These are phyloP conservation scores for Penicillium decumbens DNA, from an alignment of 2,329 filamentous ascomycete genomes.

Conservation along the genomic window DNA sequence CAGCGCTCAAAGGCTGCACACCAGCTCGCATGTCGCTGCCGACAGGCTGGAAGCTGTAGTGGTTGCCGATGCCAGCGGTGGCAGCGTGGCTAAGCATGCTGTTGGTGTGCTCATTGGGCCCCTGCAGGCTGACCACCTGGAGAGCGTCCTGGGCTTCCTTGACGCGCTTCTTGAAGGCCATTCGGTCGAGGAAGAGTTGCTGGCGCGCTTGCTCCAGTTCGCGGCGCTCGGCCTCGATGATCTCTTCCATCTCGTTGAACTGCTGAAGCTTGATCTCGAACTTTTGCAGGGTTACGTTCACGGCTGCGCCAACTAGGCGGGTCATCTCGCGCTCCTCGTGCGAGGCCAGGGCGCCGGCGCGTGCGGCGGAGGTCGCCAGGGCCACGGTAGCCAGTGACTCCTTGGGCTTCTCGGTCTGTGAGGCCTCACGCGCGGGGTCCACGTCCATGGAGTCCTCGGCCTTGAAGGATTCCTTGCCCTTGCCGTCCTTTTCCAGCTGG, in stretches of 20 bases:
- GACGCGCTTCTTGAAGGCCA: conserved; percentile 84
- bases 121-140: conserved; percentile 41
- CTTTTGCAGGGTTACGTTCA: conserved; percentile 93
- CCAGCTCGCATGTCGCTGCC: conserved; percentile 29
- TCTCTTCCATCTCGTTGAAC: conserved; percentile 91
- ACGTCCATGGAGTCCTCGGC: conserved; percentile 59
- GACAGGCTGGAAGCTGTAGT: conserved; percentile 40
- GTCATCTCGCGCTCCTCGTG: conserved; percentile 98
- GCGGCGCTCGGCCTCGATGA: conserved; percentile 84
- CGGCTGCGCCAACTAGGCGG: conserved; percentile 81
- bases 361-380: conserved; percentile 78
- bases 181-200: conserved; percentile 85
- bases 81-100: conserved; percentile 34
- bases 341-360: conserved; percentile 81
- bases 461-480: conserved; percentile 49
- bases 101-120: conserved; percentile 40
- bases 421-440: conserved; percentile 39
- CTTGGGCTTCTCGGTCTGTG: conserved; percentile 41
- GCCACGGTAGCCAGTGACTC: conserved; percentile 65
- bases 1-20: conserved; percentile 40
- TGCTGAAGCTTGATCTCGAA: conserved; percentile 93
- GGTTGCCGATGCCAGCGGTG: conserved; percentile 35
- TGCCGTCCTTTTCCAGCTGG: conserved; percentile 63
- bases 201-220: conserved; percentile 89
- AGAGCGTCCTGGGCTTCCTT: conserved; percentile 74